Conservation (phyloP, 2,329 filamentous ascomycete genomes). For the Diplodia scrobiculata region DNA sequence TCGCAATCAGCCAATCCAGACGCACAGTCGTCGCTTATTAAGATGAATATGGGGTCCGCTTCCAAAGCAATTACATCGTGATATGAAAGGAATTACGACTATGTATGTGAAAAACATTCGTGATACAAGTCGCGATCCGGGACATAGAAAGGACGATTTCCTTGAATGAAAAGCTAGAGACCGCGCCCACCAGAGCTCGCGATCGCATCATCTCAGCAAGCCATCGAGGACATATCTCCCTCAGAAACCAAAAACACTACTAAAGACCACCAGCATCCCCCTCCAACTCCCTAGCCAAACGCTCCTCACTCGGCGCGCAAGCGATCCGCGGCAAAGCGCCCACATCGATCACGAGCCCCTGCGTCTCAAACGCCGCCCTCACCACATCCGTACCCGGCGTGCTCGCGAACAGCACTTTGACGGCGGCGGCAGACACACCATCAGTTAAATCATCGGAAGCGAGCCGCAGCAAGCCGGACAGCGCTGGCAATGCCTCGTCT, state of each 20-base stretch:
- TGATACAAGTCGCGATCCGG: too few species aligned
- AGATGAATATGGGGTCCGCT: too few species aligned
- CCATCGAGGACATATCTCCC: too few species aligned
- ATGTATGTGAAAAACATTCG: too few species aligned
- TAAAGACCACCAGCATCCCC: not conserved
- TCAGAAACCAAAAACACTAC: not conserved
- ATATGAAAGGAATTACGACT: too few species aligned
- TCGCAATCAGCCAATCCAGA: too few species aligned
- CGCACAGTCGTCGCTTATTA: too few species aligned
- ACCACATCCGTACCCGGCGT: not conserved
- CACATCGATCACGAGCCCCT: not conserved
- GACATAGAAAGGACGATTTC: too few species aligned
- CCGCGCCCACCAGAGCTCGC: too few species aligned
- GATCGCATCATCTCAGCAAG: too few species aligned
- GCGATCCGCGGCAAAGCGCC: not conserved
- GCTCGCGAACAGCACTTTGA: not conserved
- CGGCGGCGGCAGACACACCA: not conserved
- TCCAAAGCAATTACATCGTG: too few species aligned
- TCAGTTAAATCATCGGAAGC: not conserved
- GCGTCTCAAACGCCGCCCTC: not conserved
- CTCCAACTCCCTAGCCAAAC: not conserved
- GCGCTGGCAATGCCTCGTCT: slow-evolving; percentile 8
- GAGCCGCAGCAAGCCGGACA: not conserved
- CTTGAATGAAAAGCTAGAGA: too few species aligned
- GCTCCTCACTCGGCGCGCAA: not conserved